Base-by-base conservation (phyloP, 2,329 filamentous ascomycete genomes). In the Cercospora sp. region DNA sequence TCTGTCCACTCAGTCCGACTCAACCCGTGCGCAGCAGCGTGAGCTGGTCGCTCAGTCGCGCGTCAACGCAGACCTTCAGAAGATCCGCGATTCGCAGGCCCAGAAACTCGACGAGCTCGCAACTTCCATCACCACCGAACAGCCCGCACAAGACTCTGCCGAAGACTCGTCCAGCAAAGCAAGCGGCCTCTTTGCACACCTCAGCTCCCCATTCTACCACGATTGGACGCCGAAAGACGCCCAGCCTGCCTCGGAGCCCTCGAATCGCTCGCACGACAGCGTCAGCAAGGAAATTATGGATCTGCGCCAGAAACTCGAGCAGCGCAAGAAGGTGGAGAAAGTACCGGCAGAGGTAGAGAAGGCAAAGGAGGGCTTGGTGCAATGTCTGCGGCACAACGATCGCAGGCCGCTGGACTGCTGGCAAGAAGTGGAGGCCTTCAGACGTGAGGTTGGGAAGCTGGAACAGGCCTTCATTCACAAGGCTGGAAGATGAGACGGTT, bases 351-450 rank as follows among this genome's bases (percentile, higher is more conserved):
- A 83, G 61, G 88, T 97, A 60, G 89, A 92, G 80, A 86, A 84
- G 78, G 92, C 93, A 20, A 90, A 93, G 80, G 84, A 87, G 73
- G 88, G 90, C 68, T 89, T 97, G 65, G 88, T 95, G 71, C 86
- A 87, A 75, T 98, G 94, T 79, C 84, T 98, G 84, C 85, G 91
- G 70, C 86, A 90, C 76, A 90, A 97, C 80, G 94, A 97, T 81
- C 86, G 93, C 72, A 87, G 93, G 79, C 94, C 94, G 78, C 84
- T 97, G 78, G 92, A 97, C 84, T 98, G 94, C 86, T 97, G 92
- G 91, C 87, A 89, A 81, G 93, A 97, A 86, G 93, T 97, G 26
- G 91, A 96, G 83, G 85, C 84, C 20, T 98, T 98, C 81, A 97
- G 94, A 87, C 86, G 87, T 75, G 92, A 97, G 85, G 94, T 98